phyloP scores from a whole-genome alignment of 495 filamentous ascomycete genomes.

The Parathielavia hyrcaniae region DNA sequence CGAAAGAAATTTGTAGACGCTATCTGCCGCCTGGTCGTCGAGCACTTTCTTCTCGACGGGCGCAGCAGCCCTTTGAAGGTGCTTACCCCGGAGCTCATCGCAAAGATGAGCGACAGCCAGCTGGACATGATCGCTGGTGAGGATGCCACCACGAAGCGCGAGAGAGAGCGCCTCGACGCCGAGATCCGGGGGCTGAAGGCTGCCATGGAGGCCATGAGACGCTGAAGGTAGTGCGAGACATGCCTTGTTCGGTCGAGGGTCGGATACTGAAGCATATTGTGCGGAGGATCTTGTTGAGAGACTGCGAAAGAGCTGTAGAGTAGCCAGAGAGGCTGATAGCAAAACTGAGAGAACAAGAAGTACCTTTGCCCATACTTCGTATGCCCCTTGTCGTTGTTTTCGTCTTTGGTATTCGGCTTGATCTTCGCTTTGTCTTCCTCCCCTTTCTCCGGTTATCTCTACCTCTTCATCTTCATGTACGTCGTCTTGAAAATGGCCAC shows the following conservation, averaged over 20 bases:
- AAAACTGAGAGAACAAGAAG: no score
- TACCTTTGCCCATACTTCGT: no score
- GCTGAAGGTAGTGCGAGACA: not conserved
- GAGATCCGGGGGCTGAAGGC: slow-evolving; percentile 27
- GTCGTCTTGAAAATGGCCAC: no score
- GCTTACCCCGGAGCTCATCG: slow-evolving; percentile 27
- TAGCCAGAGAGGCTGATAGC: no score
- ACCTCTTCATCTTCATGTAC: no score
- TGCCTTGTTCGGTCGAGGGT: not conserved
- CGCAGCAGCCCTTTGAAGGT: slow-evolving; percentile 29
- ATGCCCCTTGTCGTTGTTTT: no score
- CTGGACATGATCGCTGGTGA: slow-evolving; percentile 40
- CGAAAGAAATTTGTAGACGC: slow-evolving; percentile 52
- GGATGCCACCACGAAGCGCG: slow-evolving; percentile 19
- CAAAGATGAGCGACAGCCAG: slow-evolving; percentile 26
- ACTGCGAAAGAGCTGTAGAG: not conserved
- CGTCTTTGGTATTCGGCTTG: no score
- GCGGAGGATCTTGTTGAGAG: not conserved
- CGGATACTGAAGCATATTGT: not conserved
- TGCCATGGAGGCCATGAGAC: slow-evolving; percentile 24
- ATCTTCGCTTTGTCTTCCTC: no score
- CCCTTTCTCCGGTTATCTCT: no score
- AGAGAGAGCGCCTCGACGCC: slow-evolving; percentile 22
- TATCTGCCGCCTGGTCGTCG: slow-evolving; percentile 38
- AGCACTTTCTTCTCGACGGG: slow-evolving; percentile 32